phyloP scores from a whole-genome alignment of 768 basidiomycete genomes.

The Kwoniella europaea region DNA sequence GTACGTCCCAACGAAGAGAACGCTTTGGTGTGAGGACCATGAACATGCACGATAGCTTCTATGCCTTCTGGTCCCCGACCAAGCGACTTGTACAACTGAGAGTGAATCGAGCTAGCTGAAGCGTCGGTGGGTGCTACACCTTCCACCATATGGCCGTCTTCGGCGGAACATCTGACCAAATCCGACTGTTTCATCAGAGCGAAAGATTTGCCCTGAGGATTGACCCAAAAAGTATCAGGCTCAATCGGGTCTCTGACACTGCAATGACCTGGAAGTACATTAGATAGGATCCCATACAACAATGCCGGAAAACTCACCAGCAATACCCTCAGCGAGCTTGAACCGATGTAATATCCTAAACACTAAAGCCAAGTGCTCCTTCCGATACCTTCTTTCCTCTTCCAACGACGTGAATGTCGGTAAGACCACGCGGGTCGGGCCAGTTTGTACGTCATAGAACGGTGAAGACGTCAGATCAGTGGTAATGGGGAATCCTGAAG shows the following conservation, averaged over 20 bases:
- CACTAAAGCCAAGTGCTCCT: slow-evolving; percentile 39
- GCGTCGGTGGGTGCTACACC: slow-evolving; percentile 39
- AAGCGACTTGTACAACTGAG: slow-evolving; percentile 36
- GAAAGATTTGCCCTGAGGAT: slow-evolving; percentile 40
- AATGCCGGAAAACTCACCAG: slow-evolving; percentile 24
- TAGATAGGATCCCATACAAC: background rate
- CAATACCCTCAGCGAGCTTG: slow-evolving; percentile 40
- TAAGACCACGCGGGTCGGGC: slow-evolving; percentile 34
- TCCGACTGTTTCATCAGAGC: slow-evolving; percentile 41
- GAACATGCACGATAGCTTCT: slow-evolving; percentile 44
- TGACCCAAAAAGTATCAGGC: slow-evolving; percentile 46
- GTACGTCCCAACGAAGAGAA: slow-evolving; percentile 37
- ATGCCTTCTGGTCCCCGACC: slow-evolving; percentile 35
- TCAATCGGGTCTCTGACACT: slow-evolving; percentile 42
- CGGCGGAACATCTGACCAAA: slow-evolving; percentile 27
- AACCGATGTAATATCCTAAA: slow-evolving; percentile 38
- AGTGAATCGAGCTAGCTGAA: slow-evolving; percentile 39
- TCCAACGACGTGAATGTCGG: slow-evolving; percentile 30
- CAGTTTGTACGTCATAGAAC: slow-evolving; percentile 36
- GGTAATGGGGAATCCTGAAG: slow-evolving; percentile 31
- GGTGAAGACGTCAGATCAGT: slow-evolving; percentile 26
- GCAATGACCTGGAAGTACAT: slow-evolving; percentile 35
- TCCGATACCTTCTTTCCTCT: slow-evolving; percentile 39
- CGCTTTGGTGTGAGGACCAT: slow-evolving; percentile 45
- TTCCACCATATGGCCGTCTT: slow-evolving; percentile 35